These are phyloP conservation scores for Inonotus hispidus DNA, from an alignment of 1,284 basidiomycete genomes.

Conservation along the genomic window DNA sequence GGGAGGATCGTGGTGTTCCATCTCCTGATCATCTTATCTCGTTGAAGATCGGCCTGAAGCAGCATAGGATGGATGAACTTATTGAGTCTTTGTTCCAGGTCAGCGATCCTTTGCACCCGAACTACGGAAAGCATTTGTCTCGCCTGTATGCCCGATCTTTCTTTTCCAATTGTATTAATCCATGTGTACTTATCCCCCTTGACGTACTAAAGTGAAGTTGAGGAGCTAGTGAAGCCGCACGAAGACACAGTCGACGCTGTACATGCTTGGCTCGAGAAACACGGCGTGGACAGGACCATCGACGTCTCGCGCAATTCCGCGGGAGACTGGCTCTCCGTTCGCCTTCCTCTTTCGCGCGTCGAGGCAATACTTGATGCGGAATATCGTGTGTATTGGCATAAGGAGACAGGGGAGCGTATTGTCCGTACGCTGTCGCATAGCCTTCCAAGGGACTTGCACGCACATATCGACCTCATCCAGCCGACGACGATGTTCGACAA, in stretches of 20 bases:
- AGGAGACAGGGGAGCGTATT: slow-evolving; percentile 15
- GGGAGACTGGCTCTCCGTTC: slow-evolving; percentile 27
- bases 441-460: slow-evolving; percentile 21
- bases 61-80: slow-evolving; percentile 20
- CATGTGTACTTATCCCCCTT: neutral
- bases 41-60: slow-evolving; percentile 20
- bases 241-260: slow-evolving; percentile 20
- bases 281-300: slow-evolving; percentile 21
- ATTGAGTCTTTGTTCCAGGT: slow-evolving; percentile 24
- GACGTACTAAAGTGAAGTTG: slow-evolving; percentile 16
- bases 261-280: slow-evolving; percentile 25
- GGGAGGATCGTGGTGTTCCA: slow-evolving; percentile 14
- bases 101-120: slow-evolving; percentile 20
- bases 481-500: slow-evolving; percentile 24
- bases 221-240: slow-evolving; percentile 18
- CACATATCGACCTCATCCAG: slow-evolving; percentile 23
- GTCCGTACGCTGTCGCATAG: slow-evolving; percentile 21
- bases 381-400: slow-evolving; percentile 23
- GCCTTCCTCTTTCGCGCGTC: slow-evolving; percentile 27
- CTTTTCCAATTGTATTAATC: neutral
- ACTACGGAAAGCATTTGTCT: slow-evolving; percentile 22
- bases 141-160: slow-evolving; percentile 13
- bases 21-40: slow-evolving; percentile 15
- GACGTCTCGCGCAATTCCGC: slow-evolving; percentile 21
- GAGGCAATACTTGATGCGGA: slow-evolving; percentile 23